Percentiles rank a stretch among this genome's conserved stretches.
These are phyloP conservation scores for Pseudogymnoascus sp. DNA, from an alignment of 2,329 filamentous ascomycete species.

Conservation along the genomic window DNA sequence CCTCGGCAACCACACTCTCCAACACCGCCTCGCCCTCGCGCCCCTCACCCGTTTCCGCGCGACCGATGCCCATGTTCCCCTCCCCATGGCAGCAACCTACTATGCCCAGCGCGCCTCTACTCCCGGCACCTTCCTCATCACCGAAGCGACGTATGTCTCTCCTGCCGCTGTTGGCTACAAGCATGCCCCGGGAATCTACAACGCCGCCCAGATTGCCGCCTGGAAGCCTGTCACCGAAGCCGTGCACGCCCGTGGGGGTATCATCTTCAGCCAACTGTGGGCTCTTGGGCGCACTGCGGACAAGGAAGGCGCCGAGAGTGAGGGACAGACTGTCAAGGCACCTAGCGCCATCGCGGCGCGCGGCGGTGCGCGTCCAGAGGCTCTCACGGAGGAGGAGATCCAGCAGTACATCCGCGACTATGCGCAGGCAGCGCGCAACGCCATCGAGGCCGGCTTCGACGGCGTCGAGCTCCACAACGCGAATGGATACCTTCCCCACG, in stretches of 20 bases:
- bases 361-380: conserved; percentile 21
- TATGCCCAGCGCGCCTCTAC: conserved; percentile 44
- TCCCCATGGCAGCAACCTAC: conserved; percentile 38
- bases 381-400: conserved; percentile 35
- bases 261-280: conserved; percentile 57
- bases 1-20: conserved; percentile 34
- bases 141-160: conserved; percentile 46
- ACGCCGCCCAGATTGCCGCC: conserved; percentile 42
- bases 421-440: conserved; percentile 34
- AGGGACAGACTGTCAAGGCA: conserved; percentile 16
- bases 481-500: conserved; percentile 48
- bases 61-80: conserved; percentile 38
- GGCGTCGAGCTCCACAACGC: conserved; percentile 41
- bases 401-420: conserved; percentile 35
- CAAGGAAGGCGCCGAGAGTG: conserved; percentile 19
- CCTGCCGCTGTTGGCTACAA: conserved; percentile 40
- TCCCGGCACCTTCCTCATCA: conserved; percentile 48
- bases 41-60: conserved; percentile 48
- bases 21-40: conserved; percentile 45
- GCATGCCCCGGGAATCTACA: conserved; percentile 51
- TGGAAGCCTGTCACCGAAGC: conserved; percentile 54
- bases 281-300: conserved; percentile 44
- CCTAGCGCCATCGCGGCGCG: conserved; percentile 18
- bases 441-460: conserved; percentile 49
- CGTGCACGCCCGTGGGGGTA: conserved; percentile 52